Evolutionary conservation across 2,329 filamentous ascomycete species (phyloP), one percentile per base, ranked within the genome.

Genomic region (Leptodontidium sp.): DNA sequence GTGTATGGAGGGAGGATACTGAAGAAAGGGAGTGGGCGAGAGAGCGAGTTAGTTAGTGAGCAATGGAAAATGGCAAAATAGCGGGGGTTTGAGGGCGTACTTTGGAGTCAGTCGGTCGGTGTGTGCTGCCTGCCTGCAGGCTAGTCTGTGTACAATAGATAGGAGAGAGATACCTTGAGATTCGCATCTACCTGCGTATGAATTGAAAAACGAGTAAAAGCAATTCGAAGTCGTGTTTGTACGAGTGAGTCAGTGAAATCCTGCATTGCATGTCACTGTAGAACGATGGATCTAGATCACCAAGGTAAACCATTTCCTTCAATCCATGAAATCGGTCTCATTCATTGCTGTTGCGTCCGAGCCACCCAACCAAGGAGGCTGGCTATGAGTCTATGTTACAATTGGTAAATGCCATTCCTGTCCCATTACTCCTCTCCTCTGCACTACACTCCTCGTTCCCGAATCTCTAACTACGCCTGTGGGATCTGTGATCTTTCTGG

Each of bases 401-500:
- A 69, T 32, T 67, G 59, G 61, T 65, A 68, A 68, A 67, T 68
- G 29, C 62, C 61, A 66, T 40, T 64, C 55, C 49, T 43, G 21
- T 64, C 61, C 38, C 67, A 64, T 68, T 69, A 69, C 64, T 49
- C 50, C 50, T 52, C 57, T 38, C 64, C 50, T 62, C 58, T 21
- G 21, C 21, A 21, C 21, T 21, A 21, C 21, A 21, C 21, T 69
- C 38, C 3, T 50, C n/a, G 8, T 11, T 7, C 53, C 17, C 6
- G 17, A 24, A 15, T 43, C 12, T 40, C 32, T 67, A 15, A 66
- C 50, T 64, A 72, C 26, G 69, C 71, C 57, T 71, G 70, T 29
- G 64, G 64, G 29, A 73, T 66, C 50, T 72, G 72, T 38, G 72
- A 66, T 70, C 74, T 71, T 62, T 76, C 76, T 70, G 74, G 76